Conservation (phyloP, 805 yeast genomes). For the Suhomyces emberorum region DNA sequence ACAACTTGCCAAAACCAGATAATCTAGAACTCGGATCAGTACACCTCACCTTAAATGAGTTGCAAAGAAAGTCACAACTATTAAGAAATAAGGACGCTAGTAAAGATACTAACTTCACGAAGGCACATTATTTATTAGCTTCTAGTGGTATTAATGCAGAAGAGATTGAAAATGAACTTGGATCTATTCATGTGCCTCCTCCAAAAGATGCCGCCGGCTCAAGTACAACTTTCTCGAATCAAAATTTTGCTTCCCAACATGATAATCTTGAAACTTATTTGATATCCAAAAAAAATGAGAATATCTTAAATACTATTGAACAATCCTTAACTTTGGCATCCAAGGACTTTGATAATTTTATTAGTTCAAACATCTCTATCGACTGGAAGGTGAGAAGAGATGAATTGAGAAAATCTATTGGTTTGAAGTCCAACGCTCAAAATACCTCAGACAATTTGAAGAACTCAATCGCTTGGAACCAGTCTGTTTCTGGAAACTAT, state of each 20-base stretch:
- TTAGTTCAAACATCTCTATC: slow-evolving; percentile 65
- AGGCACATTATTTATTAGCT: slow-evolving; percentile 85
- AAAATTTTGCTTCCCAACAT: slow-evolving; percentile 4
- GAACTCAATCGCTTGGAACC: slow-evolving; percentile 34
- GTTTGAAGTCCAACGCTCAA: slow-evolving; percentile 23
- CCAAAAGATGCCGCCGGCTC: slow-evolving; percentile 9
- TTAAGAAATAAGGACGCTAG: slow-evolving; percentile 42
- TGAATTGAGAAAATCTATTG: slow-evolving; percentile 70
- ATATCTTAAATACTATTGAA: slow-evolving; percentile 77
- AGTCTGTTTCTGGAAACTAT: slow-evolving; percentile 29
- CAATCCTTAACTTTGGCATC: slow-evolving; percentile 71
- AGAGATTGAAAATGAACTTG: slow-evolving; percentile 14
- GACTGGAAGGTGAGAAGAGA: slow-evolving; percentile 84
- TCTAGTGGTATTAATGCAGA: slow-evolving; percentile 67
- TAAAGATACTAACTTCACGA: slow-evolving; percentile 48
- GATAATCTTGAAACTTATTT: slow-evolving; percentile 58
- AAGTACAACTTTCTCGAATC: slow-evolving; percentile 2
- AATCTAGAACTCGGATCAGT: slow-evolving; percentile 71
- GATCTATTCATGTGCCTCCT: slow-evolving; percentile 14
- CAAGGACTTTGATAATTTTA: slow-evolving; percentile 75
- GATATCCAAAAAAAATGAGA: slow-evolving; percentile 74
- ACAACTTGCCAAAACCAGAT: slow-evolving; percentile 62
- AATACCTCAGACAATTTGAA: slow-evolving; percentile 13
- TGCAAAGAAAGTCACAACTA: slow-evolving; percentile 62
- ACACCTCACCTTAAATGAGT: slow-evolving; percentile 75